Evolutionary conservation across 495 filamentous ascomycete genomes (phyloP), one percentile per base, ranked within the genome.

Genomic region (Aspergillus mulundensis): DNA sequence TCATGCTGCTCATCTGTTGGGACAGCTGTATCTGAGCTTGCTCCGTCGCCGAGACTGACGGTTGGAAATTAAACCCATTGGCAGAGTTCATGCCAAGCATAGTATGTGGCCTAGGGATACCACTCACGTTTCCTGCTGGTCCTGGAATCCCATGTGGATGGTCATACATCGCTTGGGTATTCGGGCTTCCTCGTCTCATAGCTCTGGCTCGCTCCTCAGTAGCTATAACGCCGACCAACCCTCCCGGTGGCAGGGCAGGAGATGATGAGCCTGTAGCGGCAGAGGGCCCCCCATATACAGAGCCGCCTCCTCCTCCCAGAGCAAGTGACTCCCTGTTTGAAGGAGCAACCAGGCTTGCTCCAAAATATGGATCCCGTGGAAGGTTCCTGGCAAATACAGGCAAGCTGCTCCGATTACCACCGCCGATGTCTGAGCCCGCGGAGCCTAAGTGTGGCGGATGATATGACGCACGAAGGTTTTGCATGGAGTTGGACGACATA

Each of bases 151-250:
- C 71, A 57, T 70, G 61, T 47, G 66, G 65, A 23, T 72, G 66
- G 20, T 77, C 73, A 45, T 75, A 77, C 43, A 74, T 74, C 24
- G 75, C 77, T 59, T 81, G 75, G 39, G 75, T 70, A 58, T 87
- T 90, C 0, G 90, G 90, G 62, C 89, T 93, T 28, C 89, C 90
- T 62, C 91, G 74, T 60, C 90, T 77, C 74, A 89, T 78, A 16
- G 89, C 89, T 48, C 86, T 79, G 12, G 84, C 84, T 20, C 89
- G 81, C 68, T 96, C 91, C 68, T 96, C 91, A 50, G 74, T 76
- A 16, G 90, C 88, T 69, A 97, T 97, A 25, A 97, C 89, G n/a
- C 90, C 90, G 18, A 97, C 84, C 24, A 96, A 77, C 19, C 93
- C 91, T 30, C 88, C 90, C 6, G 78, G 73, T n/a, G 76, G 78